A percentile compares a stretch with the other conserved stretches of the same genome.
Conservation (phyloP, 805 yeast genomes). For the Yamadazyma philogaea region DNA sequence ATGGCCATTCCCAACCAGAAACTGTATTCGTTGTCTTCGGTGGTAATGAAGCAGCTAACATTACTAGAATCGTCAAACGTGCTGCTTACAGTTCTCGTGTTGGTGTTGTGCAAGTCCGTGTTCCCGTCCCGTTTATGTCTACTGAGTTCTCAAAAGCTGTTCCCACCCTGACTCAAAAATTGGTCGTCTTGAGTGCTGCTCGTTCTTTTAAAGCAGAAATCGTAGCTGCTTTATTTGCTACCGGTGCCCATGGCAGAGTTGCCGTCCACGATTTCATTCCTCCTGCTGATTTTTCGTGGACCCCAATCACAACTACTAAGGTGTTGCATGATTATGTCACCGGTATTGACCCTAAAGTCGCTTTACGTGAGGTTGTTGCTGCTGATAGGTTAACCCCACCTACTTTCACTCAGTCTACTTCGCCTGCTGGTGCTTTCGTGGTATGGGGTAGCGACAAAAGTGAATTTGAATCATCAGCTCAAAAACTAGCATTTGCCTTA, state of each 20-base stretch:
- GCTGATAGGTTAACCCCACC: constrained; percentile 3
- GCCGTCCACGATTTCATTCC: constrained; percentile 51
- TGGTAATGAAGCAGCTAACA: constrained; percentile 57
- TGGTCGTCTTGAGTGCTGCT: constrained; percentile 56
- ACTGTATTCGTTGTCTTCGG: constrained; percentile 85
- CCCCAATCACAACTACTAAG: constrained; percentile 50
- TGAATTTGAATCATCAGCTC: constrained; percentile 51
- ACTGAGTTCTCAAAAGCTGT: constrained; percentile 55
- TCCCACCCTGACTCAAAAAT: constrained; percentile 54
- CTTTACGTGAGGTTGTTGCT: constrained; percentile 16
- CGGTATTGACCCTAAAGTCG: constrained; percentile 24
- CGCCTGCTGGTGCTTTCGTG: constrained; percentile 45
- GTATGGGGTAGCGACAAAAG: constrained; percentile 73
- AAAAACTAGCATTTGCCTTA: constrained; percentile 64
- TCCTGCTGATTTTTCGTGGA: constrained; percentile 53
- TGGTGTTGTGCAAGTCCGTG: constrained; percentile 69
- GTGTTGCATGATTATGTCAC: constrained; percentile 44
- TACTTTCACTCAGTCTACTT: constrained; percentile 34
- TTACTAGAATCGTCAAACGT: constrained; percentile 43
- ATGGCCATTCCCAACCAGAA: constrained; percentile 59
- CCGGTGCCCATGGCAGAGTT: constrained; percentile 37
- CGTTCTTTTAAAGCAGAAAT: constrained; percentile 64
- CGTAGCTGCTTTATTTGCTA: constrained; percentile 63
- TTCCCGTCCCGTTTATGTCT: constrained; percentile 76
- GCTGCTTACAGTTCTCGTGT: constrained; percentile 36